Percentiles rank a stretch among this genome's conserved stretches.
phyloP scores from a whole-genome alignment of 352 stramenopile species.

The Phytophthora vignae region DNA sequence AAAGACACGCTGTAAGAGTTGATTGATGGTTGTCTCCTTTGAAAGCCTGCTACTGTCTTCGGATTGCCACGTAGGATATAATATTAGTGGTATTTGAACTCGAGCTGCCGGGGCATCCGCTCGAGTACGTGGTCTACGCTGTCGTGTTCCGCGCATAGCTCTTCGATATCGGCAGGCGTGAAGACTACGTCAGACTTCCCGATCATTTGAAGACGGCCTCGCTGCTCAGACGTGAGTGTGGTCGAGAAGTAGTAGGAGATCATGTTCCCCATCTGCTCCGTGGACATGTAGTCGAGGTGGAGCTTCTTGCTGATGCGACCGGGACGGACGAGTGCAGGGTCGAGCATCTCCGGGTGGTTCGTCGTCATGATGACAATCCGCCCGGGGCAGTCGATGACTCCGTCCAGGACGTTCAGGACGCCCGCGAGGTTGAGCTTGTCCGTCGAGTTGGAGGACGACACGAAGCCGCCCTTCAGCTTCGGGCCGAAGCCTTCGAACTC shows the following conservation, averaged over 20 bases:
- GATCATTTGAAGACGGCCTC: slow-evolving; percentile 10
- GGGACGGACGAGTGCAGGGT: slow-evolving; percentile 85
- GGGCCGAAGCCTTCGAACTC: slow-evolving; percentile 35
- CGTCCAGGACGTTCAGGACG: slow-evolving; percentile 93
- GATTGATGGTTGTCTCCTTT: too few relatives aligned
- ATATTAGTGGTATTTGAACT: too few relatives aligned
- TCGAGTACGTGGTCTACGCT: slow-evolving; percentile 51
- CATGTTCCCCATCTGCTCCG: slow-evolving; percentile 53
- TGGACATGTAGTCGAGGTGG: slow-evolving; percentile 66
- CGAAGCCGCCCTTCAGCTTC: slow-evolving; percentile 41
- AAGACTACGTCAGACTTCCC: slow-evolving; percentile 9
- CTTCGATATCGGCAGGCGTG: slow-evolving; percentile 53
- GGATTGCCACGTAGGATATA: too few relatives aligned
- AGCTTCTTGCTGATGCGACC: slow-evolving; percentile 90
- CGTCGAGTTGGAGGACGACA: slow-evolving; percentile 40
- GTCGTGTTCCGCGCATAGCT: slow-evolving; percentile 56
- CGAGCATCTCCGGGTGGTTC: slow-evolving; percentile 87
- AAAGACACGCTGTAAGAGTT: too few relatives aligned
- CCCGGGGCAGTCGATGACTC: slow-evolving; percentile 76
- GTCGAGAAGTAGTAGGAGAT: slow-evolving; percentile 65
- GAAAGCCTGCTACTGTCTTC: too few relatives aligned
- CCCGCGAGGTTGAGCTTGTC: slow-evolving; percentile 84
- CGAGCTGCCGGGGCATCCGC: neutral
- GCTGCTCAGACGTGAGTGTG: slow-evolving; percentile 35
- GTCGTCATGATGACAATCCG: slow-evolving; percentile 90